phyloP scores from a whole-genome alignment of 352 stramenopile genomes.

The Globisporangium ultimum region DNA sequence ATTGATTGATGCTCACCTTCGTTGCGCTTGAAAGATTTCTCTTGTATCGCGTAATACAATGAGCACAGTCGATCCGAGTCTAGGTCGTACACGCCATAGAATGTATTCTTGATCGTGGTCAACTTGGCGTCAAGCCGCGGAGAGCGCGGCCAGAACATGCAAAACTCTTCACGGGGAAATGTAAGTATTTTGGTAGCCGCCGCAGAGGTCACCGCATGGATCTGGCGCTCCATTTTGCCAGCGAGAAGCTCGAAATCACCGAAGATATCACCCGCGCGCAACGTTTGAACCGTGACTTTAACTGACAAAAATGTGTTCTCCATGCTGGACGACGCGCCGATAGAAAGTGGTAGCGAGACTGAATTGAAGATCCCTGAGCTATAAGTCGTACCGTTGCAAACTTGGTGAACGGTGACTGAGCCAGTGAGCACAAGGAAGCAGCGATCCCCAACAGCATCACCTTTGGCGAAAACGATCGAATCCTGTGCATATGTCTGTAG shows the following conservation, averaged over 20 bases:
- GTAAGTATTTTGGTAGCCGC: constrained; percentile 29
- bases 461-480: constrained; percentile 28
- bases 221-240: constrained; percentile 19
- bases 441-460: constrained; percentile 19
- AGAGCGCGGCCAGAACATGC: constrained; percentile 25
- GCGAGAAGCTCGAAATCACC: constrained; percentile 44
- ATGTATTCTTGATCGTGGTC: constrained; percentile 23
- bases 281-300: constrained; percentile 25
- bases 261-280: constrained; percentile 34
- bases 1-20: constrained; percentile 26
- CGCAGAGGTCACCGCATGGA: constrained; percentile 22
- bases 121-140: constrained; percentile 30
- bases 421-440: constrained; percentile 42
- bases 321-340: neutral
- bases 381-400: neutral
- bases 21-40: constrained; percentile 31
- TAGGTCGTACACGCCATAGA: constrained; percentile 28
- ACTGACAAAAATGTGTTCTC: constrained; percentile 4
- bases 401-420: constrained; percentile 32
- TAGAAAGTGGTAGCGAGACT: neutral
- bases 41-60: constrained; percentile 36
- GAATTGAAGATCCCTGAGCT: neutral
- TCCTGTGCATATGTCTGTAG: constrained; percentile 29
- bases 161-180: constrained; percentile 34
- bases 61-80: constrained; percentile 39